Conservation (phyloP, 495 filamentous ascomycete species). For the Parmelia sp. region DNA sequence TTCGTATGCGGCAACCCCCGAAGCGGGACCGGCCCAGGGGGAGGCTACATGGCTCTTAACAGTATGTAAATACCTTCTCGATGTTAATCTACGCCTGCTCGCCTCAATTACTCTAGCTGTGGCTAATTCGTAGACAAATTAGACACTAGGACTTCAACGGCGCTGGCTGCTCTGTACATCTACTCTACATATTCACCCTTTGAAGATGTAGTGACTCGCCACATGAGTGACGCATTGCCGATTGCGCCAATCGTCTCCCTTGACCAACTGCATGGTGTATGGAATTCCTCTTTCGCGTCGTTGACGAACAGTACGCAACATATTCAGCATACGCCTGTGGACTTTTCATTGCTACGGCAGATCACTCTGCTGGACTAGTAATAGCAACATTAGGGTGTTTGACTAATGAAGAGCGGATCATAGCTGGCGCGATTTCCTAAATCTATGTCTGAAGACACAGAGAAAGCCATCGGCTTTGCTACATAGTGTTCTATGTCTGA, state of each 20-base stretch:
- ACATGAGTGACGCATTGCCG: background rate
- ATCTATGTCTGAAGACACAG: too few relatives aligned
- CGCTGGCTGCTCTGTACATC: background rate
- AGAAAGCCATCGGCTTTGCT: too few relatives aligned
- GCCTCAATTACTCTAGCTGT: too few relatives aligned
- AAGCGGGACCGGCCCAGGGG: background rate
- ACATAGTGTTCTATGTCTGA: too few relatives aligned
- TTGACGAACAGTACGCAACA: background rate
- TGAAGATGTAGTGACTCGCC: background rate
- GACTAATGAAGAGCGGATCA: too few relatives aligned
- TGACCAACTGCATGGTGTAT: background rate
- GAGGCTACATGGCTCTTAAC: background rate
- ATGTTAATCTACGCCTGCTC: too few relatives aligned
- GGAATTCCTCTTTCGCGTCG: background rate
- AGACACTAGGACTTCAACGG: too few relatives aligned
- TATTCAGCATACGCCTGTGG: background rate
- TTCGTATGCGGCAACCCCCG: background rate
- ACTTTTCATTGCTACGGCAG: background rate
- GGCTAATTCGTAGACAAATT: background rate
- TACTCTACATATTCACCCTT: constrained; percentile 8
- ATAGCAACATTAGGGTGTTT: too few relatives aligned
- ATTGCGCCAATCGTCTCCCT: background rate
- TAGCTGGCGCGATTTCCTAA: too few relatives aligned
- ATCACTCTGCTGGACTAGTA: background rate
- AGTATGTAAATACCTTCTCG: background rate